Evolutionary conservation across 768 basidiomycete species (phyloP).

Genomic region (Mycena metata): DNA sequence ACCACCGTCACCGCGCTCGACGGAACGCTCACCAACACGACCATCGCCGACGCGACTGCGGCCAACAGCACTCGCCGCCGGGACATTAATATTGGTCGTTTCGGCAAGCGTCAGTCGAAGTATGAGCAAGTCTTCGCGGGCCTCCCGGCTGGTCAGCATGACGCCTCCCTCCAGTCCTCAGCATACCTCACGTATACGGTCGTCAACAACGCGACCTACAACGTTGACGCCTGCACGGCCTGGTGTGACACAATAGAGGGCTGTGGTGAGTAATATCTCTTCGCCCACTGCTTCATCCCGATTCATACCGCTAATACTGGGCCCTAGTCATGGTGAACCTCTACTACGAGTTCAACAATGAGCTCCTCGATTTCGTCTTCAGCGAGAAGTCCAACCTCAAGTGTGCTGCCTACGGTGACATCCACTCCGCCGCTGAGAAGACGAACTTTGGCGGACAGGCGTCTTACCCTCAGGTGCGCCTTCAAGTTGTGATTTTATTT

Average conservation of each 20-base stretch:
- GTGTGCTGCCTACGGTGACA: slow-evolving; percentile 61
- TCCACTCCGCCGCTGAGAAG: slow-evolving; percentile 60
- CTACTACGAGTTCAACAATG: slow-evolving; percentile 64
- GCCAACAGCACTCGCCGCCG: slow-evolving; percentile 23
- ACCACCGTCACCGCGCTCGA: slow-evolving; percentile 61
- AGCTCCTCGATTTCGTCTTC: slow-evolving; percentile 54
- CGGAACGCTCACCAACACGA: slow-evolving; percentile 50
- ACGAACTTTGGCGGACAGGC: slow-evolving; percentile 60
- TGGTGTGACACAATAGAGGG: slow-evolving; percentile 53
- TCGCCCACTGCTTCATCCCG: neutral
- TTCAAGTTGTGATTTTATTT: too few species aligned
- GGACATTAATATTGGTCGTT: slow-evolving; percentile 14
- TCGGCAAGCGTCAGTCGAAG: slow-evolving; percentile 40
- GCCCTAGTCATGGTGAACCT: slow-evolving; percentile 61
- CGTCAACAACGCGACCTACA: slow-evolving; percentile 60
- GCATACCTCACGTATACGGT: slow-evolving; percentile 64
- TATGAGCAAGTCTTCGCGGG: slow-evolving; percentile 54
- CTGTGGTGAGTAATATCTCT: slow-evolving; percentile 54
- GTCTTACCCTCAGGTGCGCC: slow-evolving; percentile 44
- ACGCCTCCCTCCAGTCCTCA: slow-evolving; percentile 61
- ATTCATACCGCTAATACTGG: neutral
- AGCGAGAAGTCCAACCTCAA: slow-evolving; percentile 60
- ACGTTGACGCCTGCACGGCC: slow-evolving; percentile 56
- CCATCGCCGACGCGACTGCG: slow-evolving; percentile 34
- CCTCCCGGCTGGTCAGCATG: slow-evolving; percentile 49